Evolutionary conservation across 75 land plant species (phyloP).

Genomic region (Pinus tabuliformis): DNA sequence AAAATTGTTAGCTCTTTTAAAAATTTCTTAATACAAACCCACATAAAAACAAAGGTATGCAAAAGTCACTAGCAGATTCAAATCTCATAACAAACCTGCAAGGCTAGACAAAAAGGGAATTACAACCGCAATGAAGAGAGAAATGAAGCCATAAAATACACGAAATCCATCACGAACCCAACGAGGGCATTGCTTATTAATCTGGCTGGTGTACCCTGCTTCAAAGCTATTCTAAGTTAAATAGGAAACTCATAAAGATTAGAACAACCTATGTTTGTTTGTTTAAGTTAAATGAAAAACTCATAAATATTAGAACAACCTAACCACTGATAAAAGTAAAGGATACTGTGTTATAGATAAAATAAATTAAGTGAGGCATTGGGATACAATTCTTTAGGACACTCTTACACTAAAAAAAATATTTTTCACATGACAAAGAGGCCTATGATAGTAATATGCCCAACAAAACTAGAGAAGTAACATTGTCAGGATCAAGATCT

Average conservation of each 20-base stretch:
- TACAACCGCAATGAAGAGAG: constrained; percentile 54
- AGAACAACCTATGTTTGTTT: constrained; percentile 20
- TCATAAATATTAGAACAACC: not conserved
- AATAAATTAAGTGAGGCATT: not conserved
- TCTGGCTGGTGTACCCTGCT: constrained; percentile 41
- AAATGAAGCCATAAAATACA: constrained; percentile 39
- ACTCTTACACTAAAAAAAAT: not conserved
- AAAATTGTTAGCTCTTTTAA: too few relatives aligned
- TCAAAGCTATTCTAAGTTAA: constrained; percentile 38
- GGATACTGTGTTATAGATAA: not conserved
- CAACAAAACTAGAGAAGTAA: not conserved
- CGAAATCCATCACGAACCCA: constrained; percentile 39
- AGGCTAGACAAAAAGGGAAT: constrained; percentile 58
- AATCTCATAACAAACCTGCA: constrained; percentile 57
- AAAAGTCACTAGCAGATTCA: constrained; percentile 60
- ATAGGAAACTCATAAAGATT: constrained; percentile 24
- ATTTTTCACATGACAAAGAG: not conserved
- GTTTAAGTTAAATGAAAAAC: not conserved
- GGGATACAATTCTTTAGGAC: not conserved
- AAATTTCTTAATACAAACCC: constrained; percentile 50
- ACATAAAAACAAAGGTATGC: constrained; percentile 71
- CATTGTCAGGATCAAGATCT: not conserved
- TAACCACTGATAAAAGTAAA: too few relatives aligned
- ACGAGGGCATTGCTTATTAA: constrained; percentile 25
- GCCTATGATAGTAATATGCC: not conserved